Conservation (phyloP, 768 basidiomycete species). For the Hydnomerulius pinastri region DNA sequence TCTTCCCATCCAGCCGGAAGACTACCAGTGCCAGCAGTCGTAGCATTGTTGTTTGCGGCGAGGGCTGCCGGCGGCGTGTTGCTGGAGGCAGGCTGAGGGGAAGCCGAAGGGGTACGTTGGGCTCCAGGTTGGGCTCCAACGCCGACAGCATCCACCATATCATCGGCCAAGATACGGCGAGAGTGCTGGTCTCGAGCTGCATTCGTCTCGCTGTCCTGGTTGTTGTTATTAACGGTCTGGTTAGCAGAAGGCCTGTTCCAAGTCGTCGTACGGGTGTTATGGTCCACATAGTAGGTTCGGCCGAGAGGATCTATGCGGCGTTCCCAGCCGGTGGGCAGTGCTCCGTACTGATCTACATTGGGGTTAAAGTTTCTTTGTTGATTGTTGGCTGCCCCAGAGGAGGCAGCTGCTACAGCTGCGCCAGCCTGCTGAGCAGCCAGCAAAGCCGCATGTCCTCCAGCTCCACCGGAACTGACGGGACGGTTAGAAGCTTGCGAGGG, state of each 20-base stretch:
- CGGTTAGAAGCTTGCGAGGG: constrained; percentile 31
- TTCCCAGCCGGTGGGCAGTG: constrained; percentile 93
- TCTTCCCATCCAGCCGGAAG: constrained; percentile 99
- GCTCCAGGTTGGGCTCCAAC: constrained; percentile 40
- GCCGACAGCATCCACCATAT: constrained; percentile 75
- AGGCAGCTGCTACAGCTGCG: constrained; percentile 27
- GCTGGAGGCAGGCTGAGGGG: constrained; percentile 27
- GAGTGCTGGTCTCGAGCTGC: constrained; percentile 86
- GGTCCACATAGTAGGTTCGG: constrained; percentile 97
- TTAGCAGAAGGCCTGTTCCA: constrained; percentile 92
- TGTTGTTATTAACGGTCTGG: constrained; percentile 67
- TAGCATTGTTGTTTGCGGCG: constrained; percentile 49
- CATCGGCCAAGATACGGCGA: constrained; percentile 81
- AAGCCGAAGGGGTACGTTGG: constrained; percentile 41
- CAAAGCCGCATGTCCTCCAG: constrained; percentile 17
- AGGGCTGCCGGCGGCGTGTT: constrained; percentile 48
- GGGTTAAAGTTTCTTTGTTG: constrained; percentile 89
- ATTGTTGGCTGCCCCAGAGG: constrained; percentile 46
- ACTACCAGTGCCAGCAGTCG: constrained; percentile 79
- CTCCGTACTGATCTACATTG: constrained; percentile 90
- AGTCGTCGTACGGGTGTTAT: constrained; percentile 95
- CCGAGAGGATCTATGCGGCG: constrained; percentile 95
- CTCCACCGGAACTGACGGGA: constrained; percentile 38
- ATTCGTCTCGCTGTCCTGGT: constrained; percentile 78
- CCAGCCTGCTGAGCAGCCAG: constrained; percentile 19